Evolutionary conservation across 805 yeast genomes (phyloP).

Genomic region (Candida dajiaensis): DNA sequence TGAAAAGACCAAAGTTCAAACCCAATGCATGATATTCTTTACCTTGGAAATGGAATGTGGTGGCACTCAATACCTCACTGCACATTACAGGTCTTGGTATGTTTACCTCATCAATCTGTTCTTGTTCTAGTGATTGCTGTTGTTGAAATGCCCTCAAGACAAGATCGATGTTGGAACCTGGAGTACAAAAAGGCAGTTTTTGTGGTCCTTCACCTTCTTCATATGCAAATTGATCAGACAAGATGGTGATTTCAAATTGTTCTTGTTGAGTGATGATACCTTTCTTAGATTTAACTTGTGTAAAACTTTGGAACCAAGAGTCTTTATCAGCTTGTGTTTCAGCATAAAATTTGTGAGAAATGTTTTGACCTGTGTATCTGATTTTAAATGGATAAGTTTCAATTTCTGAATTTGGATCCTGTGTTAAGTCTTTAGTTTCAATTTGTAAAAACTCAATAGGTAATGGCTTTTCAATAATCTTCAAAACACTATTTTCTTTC

Average conservation of each 20-base stretch:
- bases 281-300: slow-evolving; percentile 38
- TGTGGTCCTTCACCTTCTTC: slow-evolving; percentile 45
- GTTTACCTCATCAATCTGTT: slow-evolving; percentile 23
- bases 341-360: slow-evolving; percentile 46
- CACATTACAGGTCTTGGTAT: slow-evolving; percentile 27
- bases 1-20: slow-evolving; percentile 54
- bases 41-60: slow-evolving; percentile 39
- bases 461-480: slow-evolving; percentile 52
- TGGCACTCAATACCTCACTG: slow-evolving; percentile 38
- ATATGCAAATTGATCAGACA: slow-evolving; percentile 62
- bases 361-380: slow-evolving; percentile 51
- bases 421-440: slow-evolving; percentile 35
- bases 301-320: slow-evolving; percentile 51
- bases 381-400: slow-evolving; percentile 39
- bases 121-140: slow-evolving; percentile 18
- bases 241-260: slow-evolving; percentile 46
- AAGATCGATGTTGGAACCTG: slow-evolving; percentile 44
- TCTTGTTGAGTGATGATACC: slow-evolving; percentile 37
- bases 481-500: slow-evolving; percentile 33
- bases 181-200: slow-evolving; percentile 47
- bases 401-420: slow-evolving; percentile 7
- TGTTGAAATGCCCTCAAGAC: slow-evolving; percentile 32
- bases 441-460: slow-evolving; percentile 53
- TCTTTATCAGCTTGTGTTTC: slow-evolving; percentile 44
- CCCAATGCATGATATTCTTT: slow-evolving; percentile 51